Evolutionary conservation across 2,329 filamentous ascomycete genomes (phyloP), one percentile per base, ranked within the genome.

Genomic region (Geosmithia putterillii): DNA sequence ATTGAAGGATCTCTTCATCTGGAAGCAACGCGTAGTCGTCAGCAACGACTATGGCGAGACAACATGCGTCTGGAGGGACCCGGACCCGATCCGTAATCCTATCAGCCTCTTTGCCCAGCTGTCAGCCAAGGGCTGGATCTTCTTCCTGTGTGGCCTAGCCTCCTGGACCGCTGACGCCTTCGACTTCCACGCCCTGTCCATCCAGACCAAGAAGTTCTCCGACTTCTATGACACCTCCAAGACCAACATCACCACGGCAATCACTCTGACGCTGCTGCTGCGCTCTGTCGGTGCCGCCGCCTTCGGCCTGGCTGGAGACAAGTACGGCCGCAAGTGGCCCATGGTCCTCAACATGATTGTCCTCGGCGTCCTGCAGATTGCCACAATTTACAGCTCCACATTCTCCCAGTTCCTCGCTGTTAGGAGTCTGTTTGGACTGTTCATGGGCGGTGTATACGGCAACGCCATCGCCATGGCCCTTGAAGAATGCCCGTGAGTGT

Each of bases 101-200:
- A 65, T 90, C 61, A 76, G 69, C 34, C 69, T 90, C 23, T 67
- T 87, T 47, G 70, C 68, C 22, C 71, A 80, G 60, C 70, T 92
- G 15, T 73, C 69, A 3, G 65, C 66, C 20, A 74, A 70, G 47
- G 79, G 83, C 56, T 90, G 85, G 84, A 55, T 84, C 15, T 88
- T 85, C 65, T 80, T 90, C 63, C 49, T 83, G 36, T 81, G 87
- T 10, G 85, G 83, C 3, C 79, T 89, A 55, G 61, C 73, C 28
- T 80, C 83, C 15, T 90, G 86, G 86, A 83, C 77, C 1, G 84
- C 83, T 45, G 86, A 90, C 58, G 84, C 85, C 3, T 90, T 89
- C 57, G 85, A 88, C 60, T 90, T 89, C 57, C 83, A 88, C 61
- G 82, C 85, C 21, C 70, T 90, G 8, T 84, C 80, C 4, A 85